These are phyloP conservation scores for Heteromeles arbutifolia DNA, from an alignment of 306 rosid species.

Conservation along the genomic window DNA sequence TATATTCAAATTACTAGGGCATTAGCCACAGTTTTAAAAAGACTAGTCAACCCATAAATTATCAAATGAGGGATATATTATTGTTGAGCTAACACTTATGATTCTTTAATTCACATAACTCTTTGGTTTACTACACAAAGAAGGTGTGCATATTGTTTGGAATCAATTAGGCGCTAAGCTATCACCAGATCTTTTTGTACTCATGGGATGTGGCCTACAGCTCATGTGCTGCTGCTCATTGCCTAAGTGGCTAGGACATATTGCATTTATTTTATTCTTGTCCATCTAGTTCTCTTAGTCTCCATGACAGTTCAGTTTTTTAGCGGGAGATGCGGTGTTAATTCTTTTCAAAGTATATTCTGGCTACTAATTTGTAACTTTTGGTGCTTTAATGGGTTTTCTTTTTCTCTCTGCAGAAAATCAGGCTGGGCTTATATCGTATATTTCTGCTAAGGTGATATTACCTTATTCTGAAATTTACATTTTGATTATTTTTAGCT, in stretches of 20 bases:
- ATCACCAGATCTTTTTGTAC: neutral
- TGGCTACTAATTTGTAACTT: constrained; percentile 1
- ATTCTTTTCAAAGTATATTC: neutral
- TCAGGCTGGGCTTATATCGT: constrained; percentile 76
- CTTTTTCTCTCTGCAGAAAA: constrained; percentile 47
- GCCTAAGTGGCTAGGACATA: neutral
- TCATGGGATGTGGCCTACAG: neutral
- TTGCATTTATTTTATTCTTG: neutral
- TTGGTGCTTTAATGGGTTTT: neutral
- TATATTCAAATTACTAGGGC: neutral
- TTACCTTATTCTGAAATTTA: constrained; percentile 3
- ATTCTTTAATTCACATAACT: neutral
- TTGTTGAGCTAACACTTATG: neutral
- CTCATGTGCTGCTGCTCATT: neutral
- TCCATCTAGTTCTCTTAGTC: neutral
- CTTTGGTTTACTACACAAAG: neutral
- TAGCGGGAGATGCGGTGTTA: neutral
- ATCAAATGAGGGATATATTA: neutral
- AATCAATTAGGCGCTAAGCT: neutral
- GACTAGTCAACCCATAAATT: neutral
- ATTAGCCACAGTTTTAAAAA: neutral
- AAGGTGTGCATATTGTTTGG: neutral
- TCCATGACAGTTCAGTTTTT: neutral
- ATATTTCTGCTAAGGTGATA: constrained; percentile 73
- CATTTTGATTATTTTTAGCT: neutral